Conservation (phyloP, 139 green algal species). For the Ettlia oleoabundans region DNA sequence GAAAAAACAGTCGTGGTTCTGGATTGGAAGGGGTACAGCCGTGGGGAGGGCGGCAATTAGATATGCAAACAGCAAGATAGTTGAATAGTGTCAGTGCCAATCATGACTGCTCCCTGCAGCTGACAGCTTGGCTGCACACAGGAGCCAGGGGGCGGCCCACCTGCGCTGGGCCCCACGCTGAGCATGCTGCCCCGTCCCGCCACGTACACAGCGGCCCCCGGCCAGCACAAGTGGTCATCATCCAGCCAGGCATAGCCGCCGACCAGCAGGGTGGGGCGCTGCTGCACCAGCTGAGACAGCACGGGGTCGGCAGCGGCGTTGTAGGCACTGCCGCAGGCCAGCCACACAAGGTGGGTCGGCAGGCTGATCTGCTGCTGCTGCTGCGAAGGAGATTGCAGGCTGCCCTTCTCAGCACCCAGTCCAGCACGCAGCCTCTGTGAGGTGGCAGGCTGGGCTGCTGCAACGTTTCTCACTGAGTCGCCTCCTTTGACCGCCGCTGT, state of each 20-base stretch:
- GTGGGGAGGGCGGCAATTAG: too few relatives aligned
- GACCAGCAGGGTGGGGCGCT: not conserved
- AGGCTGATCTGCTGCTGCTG: slow-evolving; percentile 4
- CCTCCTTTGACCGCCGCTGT: too few relatives aligned
- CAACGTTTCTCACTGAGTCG: too few relatives aligned
- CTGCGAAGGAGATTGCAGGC: not conserved
- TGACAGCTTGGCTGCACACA: too few relatives aligned
- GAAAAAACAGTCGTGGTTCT: too few relatives aligned
- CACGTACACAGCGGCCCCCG: slow-evolving; percentile 30
- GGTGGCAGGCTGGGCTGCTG: not conserved
- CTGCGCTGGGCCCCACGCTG: slow-evolving; percentile 29
- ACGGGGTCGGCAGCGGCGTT: slow-evolving; percentile 17
- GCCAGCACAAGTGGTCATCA: slow-evolving; percentile 23
- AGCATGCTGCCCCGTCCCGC: slow-evolving; percentile 32
- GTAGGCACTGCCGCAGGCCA: slow-evolving; percentile 44
- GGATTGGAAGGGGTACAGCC: too few relatives aligned
- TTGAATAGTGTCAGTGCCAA: too few relatives aligned
- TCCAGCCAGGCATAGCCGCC: slow-evolving; percentile 37
- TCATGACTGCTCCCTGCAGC: too few relatives aligned
- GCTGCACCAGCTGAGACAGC: slow-evolving; percentile 1
- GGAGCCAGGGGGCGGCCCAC: too few relatives aligned
- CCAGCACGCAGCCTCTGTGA: not conserved
- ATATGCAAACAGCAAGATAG: too few relatives aligned
- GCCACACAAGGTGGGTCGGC: slow-evolving; percentile 24
- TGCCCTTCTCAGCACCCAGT: not conserved